Evolutionary conservation across 257 asterid genomes (phyloP).

Genomic region (Voacanga thouarsii): DNA sequence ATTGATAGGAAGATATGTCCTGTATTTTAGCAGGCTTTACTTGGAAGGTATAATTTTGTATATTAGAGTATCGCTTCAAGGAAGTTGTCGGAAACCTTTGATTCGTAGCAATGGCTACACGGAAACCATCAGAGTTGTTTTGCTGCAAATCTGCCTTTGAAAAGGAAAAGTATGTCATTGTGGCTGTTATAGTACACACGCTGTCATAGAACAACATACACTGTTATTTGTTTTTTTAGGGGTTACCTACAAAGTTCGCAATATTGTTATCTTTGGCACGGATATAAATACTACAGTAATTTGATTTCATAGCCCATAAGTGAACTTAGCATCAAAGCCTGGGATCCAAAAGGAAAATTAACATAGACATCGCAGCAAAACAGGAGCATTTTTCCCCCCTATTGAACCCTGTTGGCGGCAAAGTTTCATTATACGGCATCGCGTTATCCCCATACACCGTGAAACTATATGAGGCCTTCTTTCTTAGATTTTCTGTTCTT

Average conservation of each 20-base stretch:
- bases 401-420: background rate
- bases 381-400: background rate
- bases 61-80: too few species aligned
- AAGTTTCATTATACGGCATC: background rate
- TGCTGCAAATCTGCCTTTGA: background rate
- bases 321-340: background rate
- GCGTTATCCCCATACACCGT: background rate
- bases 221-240: background rate
- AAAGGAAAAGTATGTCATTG: background rate
- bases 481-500: conserved; percentile 47
- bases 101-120: background rate
- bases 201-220: too few species aligned
- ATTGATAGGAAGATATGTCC: background rate
- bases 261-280: background rate
- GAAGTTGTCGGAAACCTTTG: background rate
- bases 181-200: background rate
- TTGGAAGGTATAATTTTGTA: background rate
- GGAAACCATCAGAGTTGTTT: background rate
- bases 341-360: background rate
- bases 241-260: background rate
- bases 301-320: background rate
- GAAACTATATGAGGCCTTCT: conserved; percentile 10
- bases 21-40: background rate
- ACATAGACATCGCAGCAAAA: background rate
- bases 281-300: background rate